Percentiles rank a stretch among this genome's conserved stretches.
These are phyloP conservation scores for Diaporthe sp. DNA, from an alignment of 2,329 filamentous ascomycete genomes.

Conservation along the genomic window DNA sequence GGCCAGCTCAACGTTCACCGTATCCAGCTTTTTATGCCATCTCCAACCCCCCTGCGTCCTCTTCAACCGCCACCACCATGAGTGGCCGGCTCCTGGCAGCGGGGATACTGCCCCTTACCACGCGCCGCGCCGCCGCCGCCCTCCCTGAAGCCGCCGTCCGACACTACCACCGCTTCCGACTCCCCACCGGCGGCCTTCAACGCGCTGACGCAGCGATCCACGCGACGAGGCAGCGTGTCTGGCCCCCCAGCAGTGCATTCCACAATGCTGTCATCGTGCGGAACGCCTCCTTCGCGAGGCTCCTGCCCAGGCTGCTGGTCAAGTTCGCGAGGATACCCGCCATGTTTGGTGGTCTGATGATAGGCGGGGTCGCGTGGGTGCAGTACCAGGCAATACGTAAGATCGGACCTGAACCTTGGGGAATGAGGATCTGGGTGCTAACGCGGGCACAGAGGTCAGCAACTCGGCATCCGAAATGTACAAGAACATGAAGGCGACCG, in stretches of 20 bases:
- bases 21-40: slow-evolving; percentile 36
- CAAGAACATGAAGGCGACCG: slow-evolving; percentile 78
- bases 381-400: slow-evolving; percentile 94
- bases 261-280: slow-evolving; percentile 80
- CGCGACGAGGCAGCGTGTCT: slow-evolving; percentile 73
- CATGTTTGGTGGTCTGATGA: slow-evolving; percentile 88
- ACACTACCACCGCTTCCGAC: slow-evolving; percentile 69
- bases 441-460: slow-evolving; percentile 71
- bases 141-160: slow-evolving; percentile 58
- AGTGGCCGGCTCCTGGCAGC: slow-evolving; percentile 82
- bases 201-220: slow-evolving; percentile 74
- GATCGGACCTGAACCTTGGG: slow-evolving; percentile 45
- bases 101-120: slow-evolving; percentile 72
- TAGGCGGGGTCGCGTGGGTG: slow-evolving; percentile 90
- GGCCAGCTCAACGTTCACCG: background rate
- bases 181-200: slow-evolving; percentile 77
- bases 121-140: slow-evolving; percentile 70
- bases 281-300: slow-evolving; percentile 73
- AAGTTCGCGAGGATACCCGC: slow-evolving; percentile 92
- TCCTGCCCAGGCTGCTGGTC: slow-evolving; percentile 87
- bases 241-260: slow-evolving; percentile 85
- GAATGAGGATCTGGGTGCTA: slow-evolving; percentile 35
- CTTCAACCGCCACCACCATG: slow-evolving; percentile 60
- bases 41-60: slow-evolving; percentile 26
- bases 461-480: slow-evolving; percentile 84